Conservation (phyloP, 2,329 filamentous ascomycete species). For the Hypocreales sp. region DNA sequence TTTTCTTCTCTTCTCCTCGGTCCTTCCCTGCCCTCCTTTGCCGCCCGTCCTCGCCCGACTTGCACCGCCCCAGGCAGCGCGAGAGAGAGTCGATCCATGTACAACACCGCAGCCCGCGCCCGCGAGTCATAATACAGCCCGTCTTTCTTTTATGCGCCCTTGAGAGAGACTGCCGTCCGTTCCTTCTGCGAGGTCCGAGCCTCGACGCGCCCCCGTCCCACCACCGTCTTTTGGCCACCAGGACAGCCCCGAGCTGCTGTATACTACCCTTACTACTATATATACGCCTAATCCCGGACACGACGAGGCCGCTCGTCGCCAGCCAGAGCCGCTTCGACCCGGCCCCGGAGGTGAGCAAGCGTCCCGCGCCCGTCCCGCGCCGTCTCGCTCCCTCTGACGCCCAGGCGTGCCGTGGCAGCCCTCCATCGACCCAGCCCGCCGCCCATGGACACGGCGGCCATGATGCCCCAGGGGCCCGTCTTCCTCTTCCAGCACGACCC, state of each 20-base stretch:
- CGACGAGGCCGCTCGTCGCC: too few relatives aligned
- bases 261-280: too few relatives aligned
- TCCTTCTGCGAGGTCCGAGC: conserved; percentile 19
- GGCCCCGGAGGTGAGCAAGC: conserved; percentile 1
- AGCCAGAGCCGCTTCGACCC: too few relatives aligned
- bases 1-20: conserved; percentile 4
- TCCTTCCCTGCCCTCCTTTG: too few relatives aligned
- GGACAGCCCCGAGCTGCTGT: conserved; percentile 2
- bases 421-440: too few relatives aligned
- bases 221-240: conserved; percentile 2
- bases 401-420: too few relatives aligned
- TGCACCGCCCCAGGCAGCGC: too few relatives aligned
- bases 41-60: too few relatives aligned
- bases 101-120: conserved; percentile 13
- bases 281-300: too few relatives aligned
- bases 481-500: conserved; percentile 78
- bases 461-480: too few relatives aligned
- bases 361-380: not conserved
- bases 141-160: conserved; percentile 14
- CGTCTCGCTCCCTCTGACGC: too few relatives aligned
- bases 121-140: conserved; percentile 17
- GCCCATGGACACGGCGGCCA: conserved; percentile 54
- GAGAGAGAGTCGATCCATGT: conserved; percentile 10
- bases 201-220: too few relatives aligned
- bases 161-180: conserved; percentile 27